These are phyloP conservation scores for Ambrosiella beaveri DNA, from an alignment of 2,329 filamentous ascomycete genomes.

Conservation along the genomic window DNA sequence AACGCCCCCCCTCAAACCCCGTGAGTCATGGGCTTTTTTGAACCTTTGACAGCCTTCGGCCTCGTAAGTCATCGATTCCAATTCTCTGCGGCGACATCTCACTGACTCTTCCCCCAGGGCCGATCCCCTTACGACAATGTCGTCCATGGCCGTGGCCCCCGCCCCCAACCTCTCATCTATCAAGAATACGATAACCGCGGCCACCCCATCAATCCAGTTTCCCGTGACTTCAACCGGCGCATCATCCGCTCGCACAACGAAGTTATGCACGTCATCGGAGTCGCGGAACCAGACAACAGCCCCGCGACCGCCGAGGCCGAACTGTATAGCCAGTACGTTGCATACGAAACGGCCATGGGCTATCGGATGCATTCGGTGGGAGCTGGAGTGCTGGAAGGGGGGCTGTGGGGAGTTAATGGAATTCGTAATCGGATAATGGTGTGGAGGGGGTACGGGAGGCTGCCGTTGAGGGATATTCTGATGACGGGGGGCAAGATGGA, in stretches of 20 bases:
- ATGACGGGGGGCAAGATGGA: slow-evolving; percentile 19
- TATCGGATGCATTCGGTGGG: slow-evolving; percentile 21
- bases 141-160: slow-evolving; percentile 30
- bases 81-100: not conserved
- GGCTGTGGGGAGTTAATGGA: slow-evolving; percentile 35
- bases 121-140: slow-evolving; percentile 44
- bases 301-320: slow-evolving; percentile 24
- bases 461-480: slow-evolving; percentile 32
- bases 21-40: slow-evolving; percentile 32
- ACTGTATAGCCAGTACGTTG: slow-evolving; percentile 23
- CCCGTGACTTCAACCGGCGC: slow-evolving; percentile 36
- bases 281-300: slow-evolving; percentile 38
- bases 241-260: slow-evolving; percentile 45
- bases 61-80: slow-evolving; percentile 25
- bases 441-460: slow-evolving; percentile 24
- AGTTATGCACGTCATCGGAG: slow-evolving; percentile 45
- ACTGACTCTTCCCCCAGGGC: slow-evolving; percentile 24
- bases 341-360: slow-evolving; percentile 32
- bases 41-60: slow-evolving; percentile 38
- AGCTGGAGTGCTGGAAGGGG: slow-evolving; percentile 24
- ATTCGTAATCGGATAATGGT: slow-evolving; percentile 38
- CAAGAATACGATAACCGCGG: slow-evolving; percentile 39
- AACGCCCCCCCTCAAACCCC: not conserved
- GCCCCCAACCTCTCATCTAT: slow-evolving; percentile 23
- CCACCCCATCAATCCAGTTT: slow-evolving; percentile 36